Conservation (phyloP, 169 alveolate species). For the Neospora caninum region DNA sequence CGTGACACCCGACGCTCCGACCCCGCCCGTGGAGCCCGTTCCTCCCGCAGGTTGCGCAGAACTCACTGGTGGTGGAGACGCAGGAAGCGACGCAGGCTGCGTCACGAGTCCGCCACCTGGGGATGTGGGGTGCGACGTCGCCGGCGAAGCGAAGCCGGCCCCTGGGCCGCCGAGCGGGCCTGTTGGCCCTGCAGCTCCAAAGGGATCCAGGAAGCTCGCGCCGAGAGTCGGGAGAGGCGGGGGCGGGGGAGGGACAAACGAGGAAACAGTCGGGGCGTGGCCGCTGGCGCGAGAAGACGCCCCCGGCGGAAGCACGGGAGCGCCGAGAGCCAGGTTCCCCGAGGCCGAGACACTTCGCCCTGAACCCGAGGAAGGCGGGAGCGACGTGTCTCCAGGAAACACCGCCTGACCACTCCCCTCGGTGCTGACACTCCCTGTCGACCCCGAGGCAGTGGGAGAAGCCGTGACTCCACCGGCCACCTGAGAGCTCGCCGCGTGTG, state of each 20-base stretch:
- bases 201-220: background rate
- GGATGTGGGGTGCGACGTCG: background rate
- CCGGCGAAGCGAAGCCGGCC: background rate
- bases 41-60: background rate
- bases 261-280: background rate
- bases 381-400: too few relatives aligned
- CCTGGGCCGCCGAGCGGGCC: background rate
- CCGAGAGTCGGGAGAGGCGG: conserved; percentile 7
- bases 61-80: background rate
- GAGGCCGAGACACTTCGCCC: too few relatives aligned
- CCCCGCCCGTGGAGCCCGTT: background rate
- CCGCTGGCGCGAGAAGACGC: background rate
- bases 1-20: background rate
- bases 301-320: too few relatives aligned
- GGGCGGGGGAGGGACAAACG: conserved; percentile 3
- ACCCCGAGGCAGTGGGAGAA: too few relatives aligned
- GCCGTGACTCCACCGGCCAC: too few relatives aligned
- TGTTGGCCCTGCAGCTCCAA: background rate
- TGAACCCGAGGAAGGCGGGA: too few relatives aligned
- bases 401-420: too few relatives aligned
- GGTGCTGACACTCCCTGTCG: too few relatives aligned
- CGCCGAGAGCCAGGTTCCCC: too few relatives aligned
- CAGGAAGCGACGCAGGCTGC: background rate
- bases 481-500: too few relatives aligned
- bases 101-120: background rate